Conservation (phyloP, 1,139 yeast species). For the Debaryomyces sp. region DNA sequence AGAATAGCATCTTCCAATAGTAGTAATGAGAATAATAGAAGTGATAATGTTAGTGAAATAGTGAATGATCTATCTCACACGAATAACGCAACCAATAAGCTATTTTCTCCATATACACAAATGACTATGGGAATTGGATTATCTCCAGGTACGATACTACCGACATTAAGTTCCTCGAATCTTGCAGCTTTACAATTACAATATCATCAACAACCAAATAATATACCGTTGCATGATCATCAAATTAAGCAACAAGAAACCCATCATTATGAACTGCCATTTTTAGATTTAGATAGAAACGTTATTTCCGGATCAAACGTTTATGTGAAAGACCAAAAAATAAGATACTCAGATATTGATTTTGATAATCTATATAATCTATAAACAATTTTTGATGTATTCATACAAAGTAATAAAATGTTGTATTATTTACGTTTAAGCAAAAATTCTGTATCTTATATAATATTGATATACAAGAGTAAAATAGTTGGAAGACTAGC, state of each 20-base stretch:
- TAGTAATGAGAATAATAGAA: not conserved
- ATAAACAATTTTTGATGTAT: not conserved
- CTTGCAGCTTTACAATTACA: not conserved
- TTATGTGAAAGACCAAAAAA: not conserved
- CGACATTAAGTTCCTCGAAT: not conserved
- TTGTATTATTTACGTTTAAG: not conserved
- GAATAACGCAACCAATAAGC: not conserved
- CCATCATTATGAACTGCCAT: not conserved
- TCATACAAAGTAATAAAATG: not conserved
- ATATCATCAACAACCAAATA: not conserved
- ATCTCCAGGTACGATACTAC: constrained; percentile 12
- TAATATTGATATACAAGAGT: not conserved
- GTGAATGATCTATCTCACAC: not conserved
- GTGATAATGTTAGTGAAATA: not conserved
- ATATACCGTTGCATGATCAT: not conserved
- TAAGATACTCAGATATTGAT: not conserved
- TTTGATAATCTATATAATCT: not conserved
- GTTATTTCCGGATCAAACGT: not conserved
- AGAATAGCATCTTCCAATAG: not conserved
- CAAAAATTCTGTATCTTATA: not conserved
- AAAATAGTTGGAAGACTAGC: not conserved
- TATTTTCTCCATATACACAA: constrained; percentile 27
- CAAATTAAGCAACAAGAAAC: not conserved
- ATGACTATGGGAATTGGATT: constrained; percentile 30
- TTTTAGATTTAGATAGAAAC: not conserved